These are phyloP conservation scores for Postia placenta DNA, from an alignment of 768 basidiomycete species.

Conservation along the genomic window DNA sequence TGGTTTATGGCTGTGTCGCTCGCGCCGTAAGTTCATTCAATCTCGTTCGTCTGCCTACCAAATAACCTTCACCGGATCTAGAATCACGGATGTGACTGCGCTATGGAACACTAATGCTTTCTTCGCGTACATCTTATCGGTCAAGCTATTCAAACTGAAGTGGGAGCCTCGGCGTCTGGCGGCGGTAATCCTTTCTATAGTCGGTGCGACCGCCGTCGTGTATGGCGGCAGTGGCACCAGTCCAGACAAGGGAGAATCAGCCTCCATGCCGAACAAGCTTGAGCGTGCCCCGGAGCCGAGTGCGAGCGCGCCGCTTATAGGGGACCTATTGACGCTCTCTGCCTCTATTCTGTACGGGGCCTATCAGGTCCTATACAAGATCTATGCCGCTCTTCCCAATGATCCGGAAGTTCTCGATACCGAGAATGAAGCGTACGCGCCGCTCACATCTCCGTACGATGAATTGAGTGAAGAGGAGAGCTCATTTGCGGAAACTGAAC, in stretches of 20 bases:
- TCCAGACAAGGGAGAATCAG: slow-evolving; percentile 1
- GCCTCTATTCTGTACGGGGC: slow-evolving; percentile 70
- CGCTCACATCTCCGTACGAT: slow-evolving; percentile 6
- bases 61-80: slow-evolving; percentile 20
- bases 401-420: slow-evolving; percentile 40
- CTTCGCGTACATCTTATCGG: slow-evolving; percentile 85
- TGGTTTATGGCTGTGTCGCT: slow-evolving; percentile 73
- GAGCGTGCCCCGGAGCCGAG: neutral
- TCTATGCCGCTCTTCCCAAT: slow-evolving; percentile 63
- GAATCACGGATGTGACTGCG: slow-evolving; percentile 75
- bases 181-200: slow-evolving; percentile 74
- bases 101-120: slow-evolving; percentile 89
- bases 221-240: slow-evolving; percentile 54
- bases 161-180: slow-evolving; percentile 61
- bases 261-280: neutral
- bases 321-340: slow-evolving; percentile 66
- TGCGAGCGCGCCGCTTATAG: slow-evolving; percentile 54
- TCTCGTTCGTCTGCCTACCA: slow-evolving; percentile 2
- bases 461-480: slow-evolving; percentile 9
- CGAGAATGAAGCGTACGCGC: slow-evolving; percentile 35
- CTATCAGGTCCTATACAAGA: slow-evolving; percentile 85
- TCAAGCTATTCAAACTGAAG: slow-evolving; percentile 55
- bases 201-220: slow-evolving; percentile 75
- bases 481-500: slow-evolving; percentile 22
- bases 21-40: slow-evolving; percentile 51